Base-by-base conservation (phyloP, 139 green algal species). In the Astrephomene gubernaculifera region DNA sequence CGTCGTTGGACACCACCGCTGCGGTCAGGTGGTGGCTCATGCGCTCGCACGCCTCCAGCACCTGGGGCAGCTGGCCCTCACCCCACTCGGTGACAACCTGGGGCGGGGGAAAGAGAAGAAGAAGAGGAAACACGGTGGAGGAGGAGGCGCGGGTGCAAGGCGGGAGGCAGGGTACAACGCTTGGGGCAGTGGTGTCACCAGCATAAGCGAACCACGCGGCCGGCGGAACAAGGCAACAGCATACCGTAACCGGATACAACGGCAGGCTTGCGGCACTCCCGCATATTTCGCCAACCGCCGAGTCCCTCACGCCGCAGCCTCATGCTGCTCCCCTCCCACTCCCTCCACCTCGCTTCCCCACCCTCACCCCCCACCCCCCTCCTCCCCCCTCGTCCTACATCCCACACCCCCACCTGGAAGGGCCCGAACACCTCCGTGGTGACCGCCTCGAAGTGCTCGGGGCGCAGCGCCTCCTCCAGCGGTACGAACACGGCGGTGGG, bases 351-450 rank as follows among this genome's bases (percentile, higher is more conserved):
- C n/a, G n/a, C n/a, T n/a, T n/a, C n/a, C n/a, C n/a, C n/a, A n/a
- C n/a, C n/a, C n/a, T n/a, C n/a, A n/a, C n/a, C n/a, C n/a, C n/a
- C n/a, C n/a, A n/a, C n/a, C n/a, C n/a, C n/a, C n/a, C n/a, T n/a
- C n/a, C n/a, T n/a, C n/a, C n/a, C n/a, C n/a, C n/a, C n/a, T n/a
- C n/a, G n/a, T n/a, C n/a, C n/a, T n/a, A n/a, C n/a, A n/a, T n/a
- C n/a, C n/a, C n/a, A n/a, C n/a, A n/a, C 14, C 17, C 68, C 22
- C 31, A 96, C 96, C 90, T 99, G 97, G 74, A 99, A 93, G 31
- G 97, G 97, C 2, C 97, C 97, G 92, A 99, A 99, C 35, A 99
- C 92, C 90, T 99, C 97, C 2, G 93, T 99, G 27, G 96, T 99
- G 12, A 89, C 95, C 31, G 88, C 73, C 52, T 94, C 84, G 53